Base-by-base conservation (phyloP, 805 yeast genomes). In the Pichia californica region DNA sequence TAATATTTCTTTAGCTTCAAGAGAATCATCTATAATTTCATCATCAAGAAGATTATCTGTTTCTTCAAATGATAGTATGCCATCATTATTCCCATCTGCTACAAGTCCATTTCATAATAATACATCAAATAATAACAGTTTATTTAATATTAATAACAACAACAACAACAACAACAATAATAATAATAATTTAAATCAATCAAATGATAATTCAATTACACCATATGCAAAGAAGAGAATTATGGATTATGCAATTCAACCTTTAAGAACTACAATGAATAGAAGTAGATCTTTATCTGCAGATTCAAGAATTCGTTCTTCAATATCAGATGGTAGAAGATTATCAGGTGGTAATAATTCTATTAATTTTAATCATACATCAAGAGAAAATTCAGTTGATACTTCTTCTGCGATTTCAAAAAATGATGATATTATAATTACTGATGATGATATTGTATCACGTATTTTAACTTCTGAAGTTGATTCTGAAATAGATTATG, bases 11-110 rank as follows among this genome's bases (percentile, higher is more conserved):
- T 31, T 49, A 3, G 44, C 39, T 15, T 59, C 64, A 14, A 49
- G 60, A 32, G 55, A 58, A 8, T 56, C 63, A 1, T 58, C 64
- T 3, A 35, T 44, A 28, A 50, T 46, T 13, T 47, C 57, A 14
- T 54, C 60, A 4, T 56, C 61, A 8, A 54, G 61, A 46, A 47
- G 61, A 30, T 41, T 56, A 11, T 58, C 62, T 2, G 41, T 47
- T 5, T 52, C 61, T 5, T 60, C 64, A 11, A 50, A 40, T 31
- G 52, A 48, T 30, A 47, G 49, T 5, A 46, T 45, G 8, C 59
- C 63, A 8, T 58, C 62, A 1, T 41, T 58, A 31, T 58, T 58
- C 42, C 55, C 62, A 5, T 59, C 63, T 8, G 62, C 59, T 3
- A 47, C 60, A 2, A 51, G 54, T 14, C 52, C 58, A 7, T 49